These are phyloP conservation scores for Pouteria glomerata DNA, from an alignment of 148 eudicot genomes.

Conservation along the genomic window DNA sequence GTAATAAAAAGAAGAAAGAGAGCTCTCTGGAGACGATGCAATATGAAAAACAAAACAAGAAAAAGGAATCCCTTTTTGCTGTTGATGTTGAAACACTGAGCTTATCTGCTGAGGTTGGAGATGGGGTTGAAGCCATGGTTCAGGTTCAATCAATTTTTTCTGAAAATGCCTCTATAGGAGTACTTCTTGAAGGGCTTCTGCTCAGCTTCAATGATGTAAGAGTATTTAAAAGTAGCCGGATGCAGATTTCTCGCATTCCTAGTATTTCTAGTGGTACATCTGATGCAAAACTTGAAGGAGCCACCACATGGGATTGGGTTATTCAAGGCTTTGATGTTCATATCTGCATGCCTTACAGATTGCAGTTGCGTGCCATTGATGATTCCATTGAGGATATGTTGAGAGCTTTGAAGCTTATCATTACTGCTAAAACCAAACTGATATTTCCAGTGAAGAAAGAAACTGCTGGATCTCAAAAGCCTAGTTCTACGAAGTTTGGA, in stretches of 20 bases:
- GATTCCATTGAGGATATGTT: conserved; percentile 92
- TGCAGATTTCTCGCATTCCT: conserved; percentile 96
- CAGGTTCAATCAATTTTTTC: conserved; percentile 96
- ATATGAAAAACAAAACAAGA: conserved; percentile 53
- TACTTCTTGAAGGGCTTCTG: conserved; percentile 88
- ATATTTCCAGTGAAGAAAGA: conserved; percentile 62
- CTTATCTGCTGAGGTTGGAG: conserved; percentile 88
- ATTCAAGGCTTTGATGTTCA: conserved; percentile 91
- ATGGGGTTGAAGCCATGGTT: conserved; percentile 80
- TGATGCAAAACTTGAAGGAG: conserved; percentile 38
- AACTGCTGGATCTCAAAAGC: conserved; percentile 53
- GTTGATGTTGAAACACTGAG: conserved; percentile 86
- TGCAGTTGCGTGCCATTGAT: conserved; percentile 94
- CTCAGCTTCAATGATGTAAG: conserved; percentile 68
- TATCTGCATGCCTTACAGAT: conserved; percentile 87
- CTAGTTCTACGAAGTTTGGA: conserved; percentile 60
- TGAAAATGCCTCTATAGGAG: conserved; percentile 98
- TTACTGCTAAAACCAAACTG: conserved; percentile 64
- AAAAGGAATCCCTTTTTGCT: conserved; percentile 82
- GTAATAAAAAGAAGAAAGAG: conserved; percentile 36
- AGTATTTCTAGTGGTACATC: conserved; percentile 44
- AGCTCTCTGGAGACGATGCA: conserved; percentile 30
- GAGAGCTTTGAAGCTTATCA: conserved; percentile 84
- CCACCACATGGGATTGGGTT: conserved; percentile 90
- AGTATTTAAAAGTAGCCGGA: conserved; percentile 83